A percentile compares a stretch with the other conserved stretches of the same genome.
These are phyloP conservation scores for Grosmannia huntii DNA, from an alignment of 2,329 filamentous ascomycete species.

Conservation along the genomic window DNA sequence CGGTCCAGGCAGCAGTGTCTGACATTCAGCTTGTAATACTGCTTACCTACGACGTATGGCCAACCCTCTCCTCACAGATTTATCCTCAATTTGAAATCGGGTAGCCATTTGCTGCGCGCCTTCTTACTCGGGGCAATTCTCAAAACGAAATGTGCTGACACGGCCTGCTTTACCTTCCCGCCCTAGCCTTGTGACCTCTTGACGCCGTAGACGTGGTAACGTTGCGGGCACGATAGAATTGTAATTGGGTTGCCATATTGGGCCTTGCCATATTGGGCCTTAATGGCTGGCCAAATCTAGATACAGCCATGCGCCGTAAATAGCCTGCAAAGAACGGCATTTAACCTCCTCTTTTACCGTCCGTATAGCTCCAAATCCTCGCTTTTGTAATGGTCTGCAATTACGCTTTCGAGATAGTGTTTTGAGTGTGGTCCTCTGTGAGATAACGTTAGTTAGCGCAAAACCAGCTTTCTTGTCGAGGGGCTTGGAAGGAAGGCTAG, in stretches of 20 bases:
- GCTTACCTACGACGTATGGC: not conserved
- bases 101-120: not conserved
- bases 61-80: not conserved
- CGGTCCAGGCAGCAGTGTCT: not conserved
- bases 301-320: not conserved
- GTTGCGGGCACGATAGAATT: too few relatives aligned
- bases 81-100: not conserved
- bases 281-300: not conserved
- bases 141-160: not conserved
- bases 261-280: too few relatives aligned
- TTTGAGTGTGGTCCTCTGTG: slow-evolving; percentile 19
- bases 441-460: not conserved
- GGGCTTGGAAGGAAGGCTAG: not conserved
- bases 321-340: not conserved
- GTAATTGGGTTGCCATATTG: too few relatives aligned
- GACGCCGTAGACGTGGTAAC: too few relatives aligned
- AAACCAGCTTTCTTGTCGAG: slow-evolving; percentile 28
- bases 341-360: not conserved
- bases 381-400: slow-evolving; percentile 18
- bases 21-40: not conserved
- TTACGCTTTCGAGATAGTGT: slow-evolving; percentile 16
- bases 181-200: not conserved
- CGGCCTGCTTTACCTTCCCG: not conserved
- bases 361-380: slow-evolving; percentile 10
- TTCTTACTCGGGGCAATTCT: not conserved